Evolutionary conservation across 2,329 filamentous ascomycete genomes (phyloP).

Genomic region (Emericellopsis atlantica): DNA sequence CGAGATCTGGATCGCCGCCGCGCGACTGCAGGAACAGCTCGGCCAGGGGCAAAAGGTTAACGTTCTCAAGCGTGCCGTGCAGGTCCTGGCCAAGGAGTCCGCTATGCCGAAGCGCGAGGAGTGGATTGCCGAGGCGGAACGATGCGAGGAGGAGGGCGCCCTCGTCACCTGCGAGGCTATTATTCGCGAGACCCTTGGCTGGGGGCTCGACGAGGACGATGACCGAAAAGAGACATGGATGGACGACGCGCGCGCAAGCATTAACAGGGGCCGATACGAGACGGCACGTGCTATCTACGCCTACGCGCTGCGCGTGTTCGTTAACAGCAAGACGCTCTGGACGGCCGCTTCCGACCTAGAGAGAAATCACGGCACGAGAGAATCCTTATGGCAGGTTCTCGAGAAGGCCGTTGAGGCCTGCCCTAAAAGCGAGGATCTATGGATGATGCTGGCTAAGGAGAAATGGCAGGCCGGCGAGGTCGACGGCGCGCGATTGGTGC

Average conservation of each 20-base stretch:
- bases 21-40: constrained; percentile 76
- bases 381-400: constrained; percentile 71
- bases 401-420: constrained; percentile 92
- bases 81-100: constrained; percentile 76
- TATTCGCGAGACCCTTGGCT: constrained; percentile 84
- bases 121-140: constrained; percentile 91
- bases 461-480: constrained; percentile 84
- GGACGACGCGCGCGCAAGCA: constrained; percentile 78
- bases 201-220: constrained; percentile 88
- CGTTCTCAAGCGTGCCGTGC: constrained; percentile 89
- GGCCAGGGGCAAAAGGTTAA: constrained; percentile 70
- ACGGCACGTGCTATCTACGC: constrained; percentile 90
- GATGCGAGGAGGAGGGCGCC: constrained; percentile 86
- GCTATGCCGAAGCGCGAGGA: constrained; percentile 97
- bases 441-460: constrained; percentile 93
- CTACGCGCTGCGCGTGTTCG: constrained; percentile 80
- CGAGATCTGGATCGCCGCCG: constrained; percentile 95
- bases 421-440: constrained; percentile 79
- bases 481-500: constrained; percentile 72
- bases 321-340: constrained; percentile 80
- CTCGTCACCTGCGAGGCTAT: constrained; percentile 79
- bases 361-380: constrained; percentile 73
- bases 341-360: constrained; percentile 84
- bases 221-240: constrained; percentile 94
- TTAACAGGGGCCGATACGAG: constrained; percentile 70